Conservation (phyloP, 2,329 filamentous ascomycete genomes). For the Paraconiothyrium brasiliense region DNA sequence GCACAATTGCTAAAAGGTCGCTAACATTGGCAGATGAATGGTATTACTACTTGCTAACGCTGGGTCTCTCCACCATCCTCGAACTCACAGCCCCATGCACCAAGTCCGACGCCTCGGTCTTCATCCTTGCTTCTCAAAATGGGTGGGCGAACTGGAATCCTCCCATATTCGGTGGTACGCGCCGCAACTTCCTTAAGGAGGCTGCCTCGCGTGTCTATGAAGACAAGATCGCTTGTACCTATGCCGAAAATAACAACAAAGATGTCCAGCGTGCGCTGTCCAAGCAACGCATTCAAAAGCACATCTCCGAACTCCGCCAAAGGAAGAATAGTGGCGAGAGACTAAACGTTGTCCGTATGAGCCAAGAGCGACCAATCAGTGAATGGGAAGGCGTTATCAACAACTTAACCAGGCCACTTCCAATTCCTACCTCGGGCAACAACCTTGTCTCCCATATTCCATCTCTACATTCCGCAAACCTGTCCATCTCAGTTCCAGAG, state of each 20-base stretch:
- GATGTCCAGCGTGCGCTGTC: constrained; percentile 51
- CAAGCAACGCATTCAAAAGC: constrained; percentile 54
- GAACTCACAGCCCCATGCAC: constrained; percentile 56
- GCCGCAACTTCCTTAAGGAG: constrained; percentile 68
- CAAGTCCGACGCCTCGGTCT: constrained; percentile 55
- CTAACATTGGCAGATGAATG: constrained; percentile 63
- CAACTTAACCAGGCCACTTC: constrained; percentile 37
- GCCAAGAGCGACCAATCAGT: constrained; percentile 53
- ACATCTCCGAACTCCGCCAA: constrained; percentile 55
- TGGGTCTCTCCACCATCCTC: constrained; percentile 66
- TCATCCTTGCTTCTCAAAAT: constrained; percentile 61
- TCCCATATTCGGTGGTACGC: constrained; percentile 56
- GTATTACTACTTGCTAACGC: constrained; percentile 67
- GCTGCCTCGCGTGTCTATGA: constrained; percentile 69
- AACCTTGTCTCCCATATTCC: constrained; percentile 46
- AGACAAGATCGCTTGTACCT: constrained; percentile 55
- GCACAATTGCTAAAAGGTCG: neutral
- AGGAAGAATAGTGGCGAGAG: constrained; percentile 48
- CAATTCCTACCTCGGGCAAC: constrained; percentile 26
- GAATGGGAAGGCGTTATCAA: constrained; percentile 50
- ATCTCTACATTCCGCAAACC: constrained; percentile 31
- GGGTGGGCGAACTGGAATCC: constrained; percentile 67
- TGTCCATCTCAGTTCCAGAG: constrained; percentile 32
- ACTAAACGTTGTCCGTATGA: constrained; percentile 47
- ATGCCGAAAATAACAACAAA: constrained; percentile 44